phyloP scores from a whole-genome alignment of 176 grass and related monocot species.

The Puya raimondii region DNA sequence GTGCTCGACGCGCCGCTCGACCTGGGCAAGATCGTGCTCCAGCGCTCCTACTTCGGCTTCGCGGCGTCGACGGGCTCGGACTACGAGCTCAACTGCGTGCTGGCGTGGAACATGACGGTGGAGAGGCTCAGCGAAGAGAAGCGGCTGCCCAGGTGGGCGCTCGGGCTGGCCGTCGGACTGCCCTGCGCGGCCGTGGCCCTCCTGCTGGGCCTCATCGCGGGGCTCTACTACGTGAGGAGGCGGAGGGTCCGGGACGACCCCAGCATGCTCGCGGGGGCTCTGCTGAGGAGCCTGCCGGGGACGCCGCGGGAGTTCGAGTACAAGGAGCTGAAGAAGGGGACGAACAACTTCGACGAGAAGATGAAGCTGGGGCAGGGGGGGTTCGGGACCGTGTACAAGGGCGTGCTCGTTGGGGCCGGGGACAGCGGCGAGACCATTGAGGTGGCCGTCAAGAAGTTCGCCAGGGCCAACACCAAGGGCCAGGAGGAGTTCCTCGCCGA shows the following conservation, averaged over 20 bases:
- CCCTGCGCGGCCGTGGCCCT: constrained; percentile 26
- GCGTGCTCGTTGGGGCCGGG: constrained; percentile 39
- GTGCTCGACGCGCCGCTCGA: constrained; percentile 51
- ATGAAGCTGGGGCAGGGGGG: constrained; percentile 84
- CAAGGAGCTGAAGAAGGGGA: constrained; percentile 62
- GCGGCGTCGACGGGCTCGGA: constrained; percentile 52
- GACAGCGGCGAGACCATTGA: constrained; percentile 37
- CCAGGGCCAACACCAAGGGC: constrained; percentile 60
- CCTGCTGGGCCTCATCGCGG: constrained; percentile 22
- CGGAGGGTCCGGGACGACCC: constrained; percentile 31
- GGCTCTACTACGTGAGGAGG: constrained; percentile 29
- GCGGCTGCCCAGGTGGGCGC: constrained; percentile 26
- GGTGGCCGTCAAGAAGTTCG: constrained; percentile 88
- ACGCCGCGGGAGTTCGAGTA: constrained; percentile 71
- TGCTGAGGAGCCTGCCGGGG: constrained; percentile 70
- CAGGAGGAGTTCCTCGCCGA: constrained; percentile 87
- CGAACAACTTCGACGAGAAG: constrained; percentile 74
- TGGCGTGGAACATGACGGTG: constrained; percentile 66
- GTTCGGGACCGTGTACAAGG: constrained; percentile 77
- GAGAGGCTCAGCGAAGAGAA: constrained; percentile 23
- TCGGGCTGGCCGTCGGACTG: constrained; percentile 33
- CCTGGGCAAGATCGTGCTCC: constrained; percentile 28
- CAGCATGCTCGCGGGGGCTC: constrained; percentile 15
- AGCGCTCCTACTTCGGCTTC: constrained; percentile 68
- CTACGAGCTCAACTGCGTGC: constrained; percentile 82